Evolutionary conservation across 495 filamentous ascomycete species (phyloP).

Genomic region (Corynascus novoguineensis): DNA sequence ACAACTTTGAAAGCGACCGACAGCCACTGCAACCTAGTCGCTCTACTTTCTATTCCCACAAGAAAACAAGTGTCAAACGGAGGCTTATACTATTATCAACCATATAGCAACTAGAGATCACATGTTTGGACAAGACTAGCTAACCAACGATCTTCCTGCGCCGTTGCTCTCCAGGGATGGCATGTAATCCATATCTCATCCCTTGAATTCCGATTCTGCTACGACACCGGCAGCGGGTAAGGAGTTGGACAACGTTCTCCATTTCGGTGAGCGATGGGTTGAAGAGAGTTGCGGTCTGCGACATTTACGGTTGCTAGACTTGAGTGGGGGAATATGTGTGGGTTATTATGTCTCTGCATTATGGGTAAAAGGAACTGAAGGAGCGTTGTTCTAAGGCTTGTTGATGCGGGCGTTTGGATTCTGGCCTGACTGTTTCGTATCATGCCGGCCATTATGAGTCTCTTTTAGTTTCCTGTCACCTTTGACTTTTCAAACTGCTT

Average conservation of each 20-base stretch:
- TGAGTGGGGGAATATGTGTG: not conserved
- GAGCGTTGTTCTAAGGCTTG: no score
- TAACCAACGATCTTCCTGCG: slow-evolving; percentile 2
- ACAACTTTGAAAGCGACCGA: no score
- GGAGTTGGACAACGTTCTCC: not conserved
- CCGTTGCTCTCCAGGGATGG: slow-evolving; percentile 12
- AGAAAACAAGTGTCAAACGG: not conserved
- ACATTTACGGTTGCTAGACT: not conserved
- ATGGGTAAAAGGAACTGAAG: no score
- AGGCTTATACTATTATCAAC: slow-evolving; percentile 14
- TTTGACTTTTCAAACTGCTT: no score
- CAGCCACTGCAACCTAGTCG: no score
- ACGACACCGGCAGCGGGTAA: not conserved
- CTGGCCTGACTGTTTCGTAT: no score
- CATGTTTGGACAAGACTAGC: not conserved
- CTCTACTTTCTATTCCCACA: not conserved
- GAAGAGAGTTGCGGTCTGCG: not conserved
- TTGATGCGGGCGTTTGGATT: no score
- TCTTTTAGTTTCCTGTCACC: no score
- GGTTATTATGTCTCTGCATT: no score
- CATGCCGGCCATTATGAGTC: no score
- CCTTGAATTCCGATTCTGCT: not conserved
- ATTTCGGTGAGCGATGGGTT: no score
- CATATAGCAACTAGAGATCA: not conserved
- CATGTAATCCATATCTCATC: slow-evolving; percentile 6